Base-by-base conservation (phyloP, 2,329 filamentous ascomycete species). In the Trichoderma atrobrunneum region DNA sequence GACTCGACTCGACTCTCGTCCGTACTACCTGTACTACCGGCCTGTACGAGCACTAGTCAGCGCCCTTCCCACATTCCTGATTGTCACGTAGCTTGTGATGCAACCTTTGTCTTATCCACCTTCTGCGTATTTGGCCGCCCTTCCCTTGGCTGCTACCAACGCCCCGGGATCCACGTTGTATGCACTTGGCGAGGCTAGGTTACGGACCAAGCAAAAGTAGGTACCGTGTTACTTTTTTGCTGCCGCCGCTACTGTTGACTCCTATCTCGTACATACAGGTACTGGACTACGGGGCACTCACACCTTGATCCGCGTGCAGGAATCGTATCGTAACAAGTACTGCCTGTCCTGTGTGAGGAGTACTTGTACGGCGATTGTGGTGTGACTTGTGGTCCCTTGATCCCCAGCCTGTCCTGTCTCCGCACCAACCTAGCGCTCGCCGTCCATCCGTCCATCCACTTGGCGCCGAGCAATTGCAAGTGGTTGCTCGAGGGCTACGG, bases 41-140 rank as follows among this genome's bases (percentile, higher is more conserved):
- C 32, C 16, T 18, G 56, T 70, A 70, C 57, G 56, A 62, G 57
- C 57, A 70, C 66, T 70, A 70, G 66, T 70, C 66, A 70, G 57
- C 63, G 63, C 61, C 62, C 54, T 72, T 72, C 62, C 70, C 70
- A 66, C 61, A 72, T 72, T 36, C 63, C 62, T 56, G 64, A 72
- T 72, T 72, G 70, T 72, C 70, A 72, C 70, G 70, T 72, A 72
- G 70, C 70, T 48, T 63, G 68, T 63, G 68, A 63, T 70, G 68
- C 68, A 70, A 70, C 68, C 61, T 39, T 71, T 69, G 34, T 69
- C 57, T 69, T 61, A 54, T 69, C 66, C 70, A 51, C 70, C 70
- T 28, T 28, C n/a, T n/a, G n/a, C n/a, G n/a, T n/a, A n/a, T n/a
- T n/a, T n/a, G n/a, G n/a, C n/a, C n/a, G n/a, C n/a, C n/a, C 30